Evolutionary conservation across 2,329 filamentous ascomycete genomes (phyloP).

Genomic region (Colletotrichum tabaci): DNA sequence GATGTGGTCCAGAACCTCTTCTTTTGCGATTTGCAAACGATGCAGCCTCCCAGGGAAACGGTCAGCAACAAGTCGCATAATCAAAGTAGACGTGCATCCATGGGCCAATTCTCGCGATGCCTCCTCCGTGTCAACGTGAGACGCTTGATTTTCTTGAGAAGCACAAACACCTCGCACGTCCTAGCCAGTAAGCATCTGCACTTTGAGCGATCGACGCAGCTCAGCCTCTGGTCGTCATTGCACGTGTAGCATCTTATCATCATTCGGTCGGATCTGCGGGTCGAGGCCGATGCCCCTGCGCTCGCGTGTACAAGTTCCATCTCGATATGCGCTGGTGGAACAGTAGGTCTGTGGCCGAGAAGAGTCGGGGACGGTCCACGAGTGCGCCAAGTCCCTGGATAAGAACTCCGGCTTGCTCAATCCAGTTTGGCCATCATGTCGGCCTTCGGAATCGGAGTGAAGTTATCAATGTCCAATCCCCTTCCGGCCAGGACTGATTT

Average conservation of each 20-base stretch:
- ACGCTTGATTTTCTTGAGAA: conserved; percentile 11
- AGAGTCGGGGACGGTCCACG: conserved; percentile 41
- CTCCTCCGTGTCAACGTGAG: conserved; percentile 13
- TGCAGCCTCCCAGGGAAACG: conserved; percentile 46
- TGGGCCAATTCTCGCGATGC: conserved; percentile 12
- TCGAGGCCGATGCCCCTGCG: conserved; percentile 29
- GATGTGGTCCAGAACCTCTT: conserved; percentile 64
- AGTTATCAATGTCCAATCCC: conserved; percentile 93
- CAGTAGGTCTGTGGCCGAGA: conserved; percentile 33
- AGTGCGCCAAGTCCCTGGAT: conserved; percentile 46
- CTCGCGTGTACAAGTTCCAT: conserved; percentile 48
- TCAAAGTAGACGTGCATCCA: conserved; percentile 25
- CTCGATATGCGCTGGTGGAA: conserved; percentile 48
- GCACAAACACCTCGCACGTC: conserved; percentile 32
- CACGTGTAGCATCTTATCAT: conserved; percentile 43
- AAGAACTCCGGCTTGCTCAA: conserved; percentile 69
- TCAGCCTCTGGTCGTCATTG: conserved; percentile 43
- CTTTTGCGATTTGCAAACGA: conserved; percentile 55
- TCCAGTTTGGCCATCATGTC: conserved; percentile 99
- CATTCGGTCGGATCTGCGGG: conserved; percentile 32
- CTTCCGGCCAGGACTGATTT: conserved; percentile 80
- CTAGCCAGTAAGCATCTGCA: conserved; percentile 46
- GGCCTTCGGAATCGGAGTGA: conserved; percentile 90
- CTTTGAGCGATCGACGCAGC: conserved; percentile 41
- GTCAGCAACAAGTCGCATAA: conserved; percentile 26